These are phyloP conservation scores for Aureobasidium sp. DNA, from an alignment of 2,329 filamentous ascomycete genomes.

Conservation along the genomic window DNA sequence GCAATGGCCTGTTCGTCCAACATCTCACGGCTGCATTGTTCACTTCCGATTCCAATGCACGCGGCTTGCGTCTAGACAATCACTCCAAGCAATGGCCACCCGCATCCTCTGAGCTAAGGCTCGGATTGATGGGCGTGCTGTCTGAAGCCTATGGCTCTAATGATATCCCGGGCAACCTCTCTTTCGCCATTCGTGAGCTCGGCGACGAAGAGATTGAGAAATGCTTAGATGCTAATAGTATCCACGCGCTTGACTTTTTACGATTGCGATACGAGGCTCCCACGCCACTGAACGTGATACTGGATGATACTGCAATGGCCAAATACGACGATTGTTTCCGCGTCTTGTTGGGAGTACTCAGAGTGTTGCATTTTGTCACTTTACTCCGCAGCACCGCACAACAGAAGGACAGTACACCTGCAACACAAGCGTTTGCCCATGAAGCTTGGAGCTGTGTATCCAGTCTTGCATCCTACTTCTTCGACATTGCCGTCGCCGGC, in stretches of 20 bases:
- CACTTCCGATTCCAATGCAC: slow-evolving; percentile 69
- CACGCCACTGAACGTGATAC: slow-evolving; percentile 61
- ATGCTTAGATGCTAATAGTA: slow-evolving; percentile 73
- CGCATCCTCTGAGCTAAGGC: slow-evolving; percentile 82
- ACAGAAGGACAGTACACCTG: slow-evolving; percentile 19
- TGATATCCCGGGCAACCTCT: slow-evolving; percentile 39
- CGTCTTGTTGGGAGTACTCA: slow-evolving; percentile 65
- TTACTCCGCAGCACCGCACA: slow-evolving; percentile 26
- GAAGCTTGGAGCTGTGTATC: slow-evolving; percentile 76
- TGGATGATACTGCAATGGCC: slow-evolving; percentile 61
- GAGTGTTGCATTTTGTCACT: slow-evolving; percentile 57
- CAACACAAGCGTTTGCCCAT: slow-evolving; percentile 49
- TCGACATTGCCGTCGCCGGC: slow-evolving; percentile 66
- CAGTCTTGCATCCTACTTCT: slow-evolving; percentile 67
- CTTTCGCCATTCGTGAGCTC: slow-evolving; percentile 78
- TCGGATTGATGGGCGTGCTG: slow-evolving; percentile 80
- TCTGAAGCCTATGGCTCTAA: slow-evolving; percentile 59
- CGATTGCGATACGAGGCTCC: slow-evolving; percentile 78
- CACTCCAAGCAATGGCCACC: slow-evolving; percentile 73
- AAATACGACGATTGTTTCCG: slow-evolving; percentile 86
- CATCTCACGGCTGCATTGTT: slow-evolving; percentile 78
- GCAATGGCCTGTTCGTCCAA: slow-evolving; percentile 76
- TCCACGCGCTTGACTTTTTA: slow-evolving; percentile 90
- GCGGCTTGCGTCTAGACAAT: slow-evolving; percentile 73
- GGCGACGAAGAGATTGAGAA: slow-evolving; percentile 69